These are phyloP conservation scores for Balakata baccata DNA, from an alignment of 345 rosid genomes.

Conservation along the genomic window DNA sequence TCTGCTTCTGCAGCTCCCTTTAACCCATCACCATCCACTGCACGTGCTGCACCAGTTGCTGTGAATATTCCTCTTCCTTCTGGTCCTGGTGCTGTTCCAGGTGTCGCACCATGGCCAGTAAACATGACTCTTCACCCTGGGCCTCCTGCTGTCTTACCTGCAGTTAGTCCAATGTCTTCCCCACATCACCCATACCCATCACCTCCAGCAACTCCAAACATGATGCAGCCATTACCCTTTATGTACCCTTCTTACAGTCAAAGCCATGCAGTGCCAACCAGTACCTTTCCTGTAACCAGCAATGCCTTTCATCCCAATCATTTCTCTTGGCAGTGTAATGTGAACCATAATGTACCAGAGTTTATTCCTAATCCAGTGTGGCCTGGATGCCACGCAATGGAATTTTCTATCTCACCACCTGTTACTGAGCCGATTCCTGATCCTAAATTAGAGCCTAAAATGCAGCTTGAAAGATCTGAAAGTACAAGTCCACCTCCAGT, in stretches of 20 bases:
- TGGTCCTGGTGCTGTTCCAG: conserved; percentile 53
- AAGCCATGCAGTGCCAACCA: conserved; percentile 58
- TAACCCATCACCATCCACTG: conserved; percentile 62
- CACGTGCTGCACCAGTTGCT: conserved; percentile 57
- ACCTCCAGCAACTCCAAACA: conserved; percentile 81
- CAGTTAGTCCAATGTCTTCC: conserved; percentile 48
- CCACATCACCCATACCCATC: conserved; percentile 70
- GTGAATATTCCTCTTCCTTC: conserved; percentile 59
- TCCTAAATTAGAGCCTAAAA: conserved; percentile 43
- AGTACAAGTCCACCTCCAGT: conserved; percentile 30
- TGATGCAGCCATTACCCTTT: conserved; percentile 81
- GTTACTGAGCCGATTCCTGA: conserved; percentile 61
- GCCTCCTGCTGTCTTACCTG: conserved; percentile 44
- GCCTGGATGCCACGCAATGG: conserved; percentile 66
- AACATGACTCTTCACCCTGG: conserved; percentile 83
- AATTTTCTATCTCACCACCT: conserved; percentile 60
- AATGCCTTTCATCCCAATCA: conserved; percentile 73
- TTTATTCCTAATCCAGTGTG: conserved; percentile 69
- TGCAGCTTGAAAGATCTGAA: conserved; percentile 31
- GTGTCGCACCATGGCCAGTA: conserved; percentile 70
- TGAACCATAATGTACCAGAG: conserved; percentile 53
- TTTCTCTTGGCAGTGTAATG: conserved; percentile 81
- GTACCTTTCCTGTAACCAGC: conserved; percentile 69
- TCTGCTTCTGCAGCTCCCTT: conserved; percentile 98
- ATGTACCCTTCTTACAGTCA: conserved; percentile 75